Conservation (phyloP, 306 rosid genomes). For the Quercus suber region DNA sequence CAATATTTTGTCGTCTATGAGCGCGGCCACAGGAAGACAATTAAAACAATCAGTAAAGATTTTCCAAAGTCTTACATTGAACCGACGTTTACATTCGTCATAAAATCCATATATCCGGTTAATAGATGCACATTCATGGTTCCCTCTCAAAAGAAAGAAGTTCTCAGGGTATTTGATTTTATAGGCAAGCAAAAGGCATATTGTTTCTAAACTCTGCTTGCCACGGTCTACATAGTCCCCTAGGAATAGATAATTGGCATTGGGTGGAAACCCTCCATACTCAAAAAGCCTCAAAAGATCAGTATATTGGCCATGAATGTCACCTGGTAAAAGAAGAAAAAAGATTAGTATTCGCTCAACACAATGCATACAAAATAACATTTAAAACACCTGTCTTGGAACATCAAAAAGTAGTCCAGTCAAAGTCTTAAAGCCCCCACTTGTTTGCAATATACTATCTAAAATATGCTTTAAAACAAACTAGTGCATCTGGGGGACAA, state of each 20-base stretch:
- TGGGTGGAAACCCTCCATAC: conserved; percentile 45
- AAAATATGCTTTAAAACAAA: neutral
- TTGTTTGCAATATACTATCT: neutral
- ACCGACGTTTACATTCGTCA: conserved; percentile 43
- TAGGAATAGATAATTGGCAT: conserved; percentile 34
- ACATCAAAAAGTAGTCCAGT: neutral
- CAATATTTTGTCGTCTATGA: conserved; percentile 39
- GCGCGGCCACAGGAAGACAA: conserved; percentile 43
- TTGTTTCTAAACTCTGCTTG: conserved; percentile 42
- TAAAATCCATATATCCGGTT: conserved; percentile 43
- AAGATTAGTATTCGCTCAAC: neutral
- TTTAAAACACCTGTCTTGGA: neutral
- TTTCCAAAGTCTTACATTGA: conserved; percentile 43
- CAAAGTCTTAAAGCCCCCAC: neutral
- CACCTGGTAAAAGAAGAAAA: conserved; percentile 20
- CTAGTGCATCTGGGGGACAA: neutral
- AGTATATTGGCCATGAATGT: conserved; percentile 44
- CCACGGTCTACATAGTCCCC: conserved; percentile 47
- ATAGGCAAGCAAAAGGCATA: conserved; percentile 41
- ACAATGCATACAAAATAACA: neutral
- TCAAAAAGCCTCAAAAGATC: conserved; percentile 44
- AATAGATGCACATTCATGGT: conserved; percentile 41
- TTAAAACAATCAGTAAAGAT: conserved; percentile 37
- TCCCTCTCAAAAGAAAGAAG: conserved; percentile 43
- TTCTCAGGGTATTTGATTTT: conserved; percentile 42